These are phyloP conservation scores for Lyophyllum shimeji DNA, from an alignment of 768 basidiomycete species.

Conservation along the genomic window DNA sequence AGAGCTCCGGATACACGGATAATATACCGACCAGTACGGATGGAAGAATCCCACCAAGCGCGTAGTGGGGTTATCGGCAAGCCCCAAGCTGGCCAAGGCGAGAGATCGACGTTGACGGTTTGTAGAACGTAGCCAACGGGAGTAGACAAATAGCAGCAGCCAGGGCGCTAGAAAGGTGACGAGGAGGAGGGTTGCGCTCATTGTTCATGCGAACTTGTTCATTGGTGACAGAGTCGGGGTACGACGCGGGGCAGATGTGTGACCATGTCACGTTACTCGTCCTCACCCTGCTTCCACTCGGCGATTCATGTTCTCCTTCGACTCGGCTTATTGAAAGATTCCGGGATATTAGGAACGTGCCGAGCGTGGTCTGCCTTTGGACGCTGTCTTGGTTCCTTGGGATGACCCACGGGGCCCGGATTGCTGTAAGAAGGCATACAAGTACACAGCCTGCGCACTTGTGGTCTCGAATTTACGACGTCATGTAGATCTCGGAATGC, in stretches of 20 bases:
- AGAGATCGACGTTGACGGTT: slow-evolving; percentile 8
- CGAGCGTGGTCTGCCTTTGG: not conserved
- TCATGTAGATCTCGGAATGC: too few relatives aligned
- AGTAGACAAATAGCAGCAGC: slow-evolving; percentile 13
- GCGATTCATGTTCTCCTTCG: not conserved
- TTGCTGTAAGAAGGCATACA: not conserved
- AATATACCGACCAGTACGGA: slow-evolving; percentile 80
- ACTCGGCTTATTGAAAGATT: not conserved
- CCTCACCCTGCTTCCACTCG: not conserved
- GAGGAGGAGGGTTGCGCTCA: not conserved
- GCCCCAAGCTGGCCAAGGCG: slow-evolving; percentile 22
- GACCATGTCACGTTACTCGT: not conserved
- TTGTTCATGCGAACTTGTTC: too few relatives aligned
- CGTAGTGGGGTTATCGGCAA: slow-evolving; percentile 20
- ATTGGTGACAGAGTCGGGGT: too few relatives aligned
- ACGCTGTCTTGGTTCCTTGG: not conserved
- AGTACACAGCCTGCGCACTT: too few relatives aligned
- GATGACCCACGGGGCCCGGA: too few relatives aligned
- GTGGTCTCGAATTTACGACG: too few relatives aligned
- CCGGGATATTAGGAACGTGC: not conserved
- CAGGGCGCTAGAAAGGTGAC: slow-evolving; percentile 6
- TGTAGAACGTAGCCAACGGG: slow-evolving; percentile 4
- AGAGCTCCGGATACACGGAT: slow-evolving; percentile 3
- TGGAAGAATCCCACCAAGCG: slow-evolving; percentile 84
- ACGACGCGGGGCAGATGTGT: too few relatives aligned